Conservation (phyloP, 2,329 filamentous ascomycete species). For the Botrytis paeoniae region DNA sequence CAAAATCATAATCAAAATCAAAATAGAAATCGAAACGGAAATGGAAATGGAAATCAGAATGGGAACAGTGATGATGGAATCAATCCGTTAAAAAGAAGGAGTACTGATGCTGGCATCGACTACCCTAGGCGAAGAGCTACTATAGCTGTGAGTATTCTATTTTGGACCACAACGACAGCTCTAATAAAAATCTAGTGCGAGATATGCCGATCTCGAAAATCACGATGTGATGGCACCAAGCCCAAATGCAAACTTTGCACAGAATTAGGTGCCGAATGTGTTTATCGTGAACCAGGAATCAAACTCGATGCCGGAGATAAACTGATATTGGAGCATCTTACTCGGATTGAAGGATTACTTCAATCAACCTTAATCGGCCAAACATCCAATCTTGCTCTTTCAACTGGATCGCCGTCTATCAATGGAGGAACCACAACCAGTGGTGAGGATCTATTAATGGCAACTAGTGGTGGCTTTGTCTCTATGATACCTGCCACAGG, state of each 20-base stretch:
- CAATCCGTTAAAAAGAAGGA: conserved; percentile 59
- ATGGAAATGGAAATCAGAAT: conserved; percentile 18
- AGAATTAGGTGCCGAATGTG: conserved; percentile 76
- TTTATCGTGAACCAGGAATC: conserved; percentile 82
- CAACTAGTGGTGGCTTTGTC: conserved; percentile 45
- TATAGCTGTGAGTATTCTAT: conserved; percentile 56
- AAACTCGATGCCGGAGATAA: conserved; percentile 86
- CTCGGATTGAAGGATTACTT: conserved; percentile 74
- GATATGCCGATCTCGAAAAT: conserved; percentile 77
- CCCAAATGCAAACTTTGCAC: conserved; percentile 83
- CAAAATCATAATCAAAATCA: conserved; percentile 19
- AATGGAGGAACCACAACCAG: conserved; percentile 62
- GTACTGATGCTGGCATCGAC: conserved; percentile 59
- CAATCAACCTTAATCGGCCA: conserved; percentile 61
- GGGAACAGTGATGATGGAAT: conserved; percentile 50
- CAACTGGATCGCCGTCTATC: conserved; percentile 61
- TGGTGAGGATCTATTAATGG: conserved; percentile 53
- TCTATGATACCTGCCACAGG: conserved; percentile 60
- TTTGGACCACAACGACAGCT: conserved; percentile 16
- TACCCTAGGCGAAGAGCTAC: conserved; percentile 63
- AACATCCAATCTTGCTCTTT: conserved; percentile 52
- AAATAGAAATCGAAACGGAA: conserved; percentile 17
- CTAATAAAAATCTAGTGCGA: conserved; percentile 57
- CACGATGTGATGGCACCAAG: conserved; percentile 72
- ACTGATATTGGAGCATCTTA: conserved; percentile 75